Evolutionary conservation across 192 early-diverging fungal species (phyloP).

Genomic region (Backusella luteola): DNA sequence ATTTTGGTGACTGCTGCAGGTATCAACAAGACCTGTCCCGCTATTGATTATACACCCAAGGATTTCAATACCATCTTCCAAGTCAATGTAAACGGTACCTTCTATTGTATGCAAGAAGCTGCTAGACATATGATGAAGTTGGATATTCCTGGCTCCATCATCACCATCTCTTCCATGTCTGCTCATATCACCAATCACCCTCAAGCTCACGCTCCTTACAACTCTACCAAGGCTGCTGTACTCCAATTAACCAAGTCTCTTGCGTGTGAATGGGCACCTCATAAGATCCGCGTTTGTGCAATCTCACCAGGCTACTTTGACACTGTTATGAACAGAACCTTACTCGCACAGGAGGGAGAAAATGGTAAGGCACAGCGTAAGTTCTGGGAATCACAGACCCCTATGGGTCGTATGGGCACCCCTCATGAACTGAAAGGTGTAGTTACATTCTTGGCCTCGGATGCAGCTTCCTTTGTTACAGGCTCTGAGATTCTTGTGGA

Average conservation of each 20-base stretch:
- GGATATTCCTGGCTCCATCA: slow-evolving; percentile 33
- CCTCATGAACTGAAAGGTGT: slow-evolving; percentile 36
- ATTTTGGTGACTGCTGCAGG: slow-evolving; percentile 38
- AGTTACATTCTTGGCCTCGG: slow-evolving; percentile 60
- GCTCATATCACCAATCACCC: slow-evolving; percentile 34
- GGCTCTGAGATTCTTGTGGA: slow-evolving; percentile 39
- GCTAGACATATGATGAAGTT: slow-evolving; percentile 35
- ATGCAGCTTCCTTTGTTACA: slow-evolving; percentile 60
- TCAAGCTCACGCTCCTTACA: slow-evolving; percentile 43
- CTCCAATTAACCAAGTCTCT: slow-evolving; percentile 44
- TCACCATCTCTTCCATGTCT: slow-evolving; percentile 43
- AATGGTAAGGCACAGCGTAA: slow-evolving; percentile 9
- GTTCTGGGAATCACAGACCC: slow-evolving; percentile 22
- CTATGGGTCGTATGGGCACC: slow-evolving; percentile 27
- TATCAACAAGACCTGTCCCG: slow-evolving; percentile 28
- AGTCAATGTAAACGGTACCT: slow-evolving; percentile 38
- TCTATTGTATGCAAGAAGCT: slow-evolving; percentile 37
- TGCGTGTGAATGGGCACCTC: slow-evolving; percentile 43
- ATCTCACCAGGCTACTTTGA: slow-evolving; percentile 43
- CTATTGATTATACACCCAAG: slow-evolving; percentile 28
- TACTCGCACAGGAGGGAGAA: slow-evolving; percentile 26
- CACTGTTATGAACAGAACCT: slow-evolving; percentile 34
- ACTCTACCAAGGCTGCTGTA: slow-evolving; percentile 46
- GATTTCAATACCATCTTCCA: slow-evolving; percentile 31
- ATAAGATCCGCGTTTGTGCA: slow-evolving; percentile 39